Evolutionary conservation across 2,329 filamentous ascomycete species (phyloP), one percentile per base, ranked within the genome.

Genomic region (Cytospora schulzeri): DNA sequence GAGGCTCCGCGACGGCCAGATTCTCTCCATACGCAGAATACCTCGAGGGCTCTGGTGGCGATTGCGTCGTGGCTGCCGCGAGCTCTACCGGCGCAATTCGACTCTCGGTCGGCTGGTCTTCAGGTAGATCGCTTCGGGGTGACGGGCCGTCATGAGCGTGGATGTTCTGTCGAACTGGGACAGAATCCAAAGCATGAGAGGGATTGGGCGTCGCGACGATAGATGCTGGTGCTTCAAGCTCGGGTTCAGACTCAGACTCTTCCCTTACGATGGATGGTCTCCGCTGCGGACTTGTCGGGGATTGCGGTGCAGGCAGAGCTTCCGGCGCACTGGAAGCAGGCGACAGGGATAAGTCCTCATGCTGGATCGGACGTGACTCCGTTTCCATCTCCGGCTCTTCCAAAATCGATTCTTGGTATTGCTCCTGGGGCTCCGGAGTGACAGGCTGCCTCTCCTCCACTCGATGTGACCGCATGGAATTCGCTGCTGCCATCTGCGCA

Each of bases 211-310:
- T 57, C n/a, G 62, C 52, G 7, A 52, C 38, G 22, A 54, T 19
- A 67, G 17, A 66, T 61, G 28, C 19, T 3, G 63, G 22, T 28
- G 62, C 61, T 35, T 70, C 64, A 17, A 67, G 54, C 41, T 70
- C 62, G 7, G 67, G 68, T 22, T 73, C 72, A 7, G 61, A 70
- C 50, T 73, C 72, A 3, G 70, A 65, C 50, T 74, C 71, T 65
- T 87, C 83, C 17, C 74, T 74, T 1, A 83, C 79, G 15, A 79
- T 73, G 4, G 80, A 81, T 15, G 80, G 78, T 63, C 79, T 77
- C 68, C 80, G 78, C 33, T 64, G 51, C 41, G 61, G 29, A n/a
- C 61, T 45, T 2, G 29, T 8, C 22, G 57, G 61, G 12, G 62
- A 54, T 26, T 15, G 52, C 15, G 35, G 41, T 6, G 15, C 50